These are phyloP conservation scores for Yarrowia divulgata DNA, from an alignment of 805 yeast species.

Conservation along the genomic window DNA sequence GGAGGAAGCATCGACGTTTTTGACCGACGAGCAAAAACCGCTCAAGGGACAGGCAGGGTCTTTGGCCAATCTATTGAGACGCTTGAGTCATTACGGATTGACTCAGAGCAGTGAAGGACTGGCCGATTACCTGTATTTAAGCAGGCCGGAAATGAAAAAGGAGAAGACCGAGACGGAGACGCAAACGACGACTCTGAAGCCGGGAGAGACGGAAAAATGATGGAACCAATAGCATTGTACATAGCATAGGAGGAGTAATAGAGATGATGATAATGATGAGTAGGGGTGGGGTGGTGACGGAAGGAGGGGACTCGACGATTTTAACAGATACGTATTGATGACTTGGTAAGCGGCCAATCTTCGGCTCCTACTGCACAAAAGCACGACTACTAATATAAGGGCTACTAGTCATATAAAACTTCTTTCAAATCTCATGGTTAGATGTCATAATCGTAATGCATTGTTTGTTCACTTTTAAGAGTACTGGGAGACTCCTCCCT, in stretches of 20 bases:
- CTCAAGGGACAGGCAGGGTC: neutral
- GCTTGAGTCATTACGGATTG: slow-evolving; percentile 24
- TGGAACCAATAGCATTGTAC: slow-evolving; percentile 28
- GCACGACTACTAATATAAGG: no score
- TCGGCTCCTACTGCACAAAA: no score
- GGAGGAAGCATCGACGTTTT: slow-evolving; percentile 2
- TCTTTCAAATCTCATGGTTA: no score
- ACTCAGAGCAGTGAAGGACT: slow-evolving; percentile 8
- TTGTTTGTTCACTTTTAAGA: no score
- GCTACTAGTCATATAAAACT: no score
- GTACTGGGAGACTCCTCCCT: neutral
- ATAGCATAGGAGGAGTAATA: slow-evolving; percentile 28
- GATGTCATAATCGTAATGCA: no score
- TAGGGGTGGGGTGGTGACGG: neutral
- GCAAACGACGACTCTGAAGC: neutral
- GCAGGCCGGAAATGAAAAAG: neutral
- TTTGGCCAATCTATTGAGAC: slow-evolving; percentile 5
- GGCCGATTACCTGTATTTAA: slow-evolving; percentile 11
- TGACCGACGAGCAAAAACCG: neutral
- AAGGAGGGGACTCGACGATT: no score
- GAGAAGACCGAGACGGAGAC: neutral
- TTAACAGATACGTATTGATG: no score
- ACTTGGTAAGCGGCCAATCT: no score
- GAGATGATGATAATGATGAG: slow-evolving; percentile 7
- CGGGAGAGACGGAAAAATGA: neutral